Percentiles rank a stretch among this genome's conserved stretches.
phyloP scores from a whole-genome alignment of 805 yeast species.

The Wickerhamomyces bisporus region DNA sequence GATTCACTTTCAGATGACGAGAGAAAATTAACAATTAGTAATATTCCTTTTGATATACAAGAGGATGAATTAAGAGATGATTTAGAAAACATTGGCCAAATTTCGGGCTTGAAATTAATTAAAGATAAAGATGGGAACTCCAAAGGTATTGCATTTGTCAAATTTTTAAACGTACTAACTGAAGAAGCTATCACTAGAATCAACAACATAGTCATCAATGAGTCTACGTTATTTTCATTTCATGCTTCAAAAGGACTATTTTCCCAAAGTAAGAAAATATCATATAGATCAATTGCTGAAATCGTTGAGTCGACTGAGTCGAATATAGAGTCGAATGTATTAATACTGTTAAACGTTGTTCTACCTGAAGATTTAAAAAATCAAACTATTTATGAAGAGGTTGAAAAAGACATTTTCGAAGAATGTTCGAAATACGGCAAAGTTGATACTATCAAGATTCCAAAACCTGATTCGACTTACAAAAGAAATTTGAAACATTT shows the following conservation, averaged over 20 bases:
- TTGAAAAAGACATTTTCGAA: slow-evolving; percentile 44
- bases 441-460: slow-evolving; percentile 52
- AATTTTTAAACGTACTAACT: slow-evolving; percentile 21
- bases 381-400: slow-evolving; percentile 40
- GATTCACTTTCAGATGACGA: slow-evolving; percentile 3
- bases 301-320: slow-evolving; percentile 8
- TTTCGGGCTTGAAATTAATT: slow-evolving; percentile 38
- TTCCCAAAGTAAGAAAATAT: slow-evolving; percentile 13
- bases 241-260: slow-evolving; percentile 32
- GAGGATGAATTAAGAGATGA: slow-evolving; percentile 40
- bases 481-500: slow-evolving; percentile 39
- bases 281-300: slow-evolving; percentile 20
- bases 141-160: slow-evolving; percentile 55
- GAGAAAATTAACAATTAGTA: slow-evolving; percentile 34
- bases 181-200: slow-evolving; percentile 26
- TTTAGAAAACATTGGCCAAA: slow-evolving; percentile 34
- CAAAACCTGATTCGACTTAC: slow-evolving; percentile 44
- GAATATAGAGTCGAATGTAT: slow-evolving; percentile 35
- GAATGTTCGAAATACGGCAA: slow-evolving; percentile 49
- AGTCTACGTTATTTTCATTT: slow-evolving; percentile 30
- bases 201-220: slow-evolving; percentile 31
- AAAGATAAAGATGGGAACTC: slow-evolving; percentile 45
- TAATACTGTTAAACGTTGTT: slow-evolving; percentile 63
- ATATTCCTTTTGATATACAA: slow-evolving; percentile 37
- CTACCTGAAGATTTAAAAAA: slow-evolving; percentile 59